A percentile compares a stretch with the other conserved stretches of the same genome.
phyloP scores from a whole-genome alignment of 352 stramenopile genomes.

The Phytophthora syringae region DNA sequence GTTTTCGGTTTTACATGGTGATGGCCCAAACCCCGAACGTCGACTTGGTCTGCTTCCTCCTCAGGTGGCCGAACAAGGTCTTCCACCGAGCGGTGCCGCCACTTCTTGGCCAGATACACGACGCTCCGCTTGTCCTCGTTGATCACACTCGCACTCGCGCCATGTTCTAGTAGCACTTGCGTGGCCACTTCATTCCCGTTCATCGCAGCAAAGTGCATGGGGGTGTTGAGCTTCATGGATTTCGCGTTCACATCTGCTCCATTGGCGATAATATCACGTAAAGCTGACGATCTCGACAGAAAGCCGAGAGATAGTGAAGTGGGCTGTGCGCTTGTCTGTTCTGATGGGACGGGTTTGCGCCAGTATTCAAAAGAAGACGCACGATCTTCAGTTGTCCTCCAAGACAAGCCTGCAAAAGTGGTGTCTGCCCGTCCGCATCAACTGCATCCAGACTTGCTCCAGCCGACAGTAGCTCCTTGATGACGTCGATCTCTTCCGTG shows the following conservation, averaged over 20 bases:
- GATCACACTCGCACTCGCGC: conserved; percentile 65
- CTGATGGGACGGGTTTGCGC: conserved; percentile 66
- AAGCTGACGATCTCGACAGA: conserved; percentile 59
- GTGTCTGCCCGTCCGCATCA: conserved; percentile 68
- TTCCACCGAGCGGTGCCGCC: conserved; percentile 63
- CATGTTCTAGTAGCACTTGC: conserved; percentile 58
- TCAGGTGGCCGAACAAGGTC: conserved; percentile 62
- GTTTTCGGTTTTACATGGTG: conserved; percentile 12
- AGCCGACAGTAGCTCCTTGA: conserved; percentile 49
- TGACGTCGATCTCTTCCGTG: conserved; percentile 54
- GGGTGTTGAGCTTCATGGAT: conserved; percentile 77
- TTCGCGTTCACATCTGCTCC: conserved; percentile 74
- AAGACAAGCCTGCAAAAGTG: conserved; percentile 65
- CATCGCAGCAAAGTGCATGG: conserved; percentile 81
- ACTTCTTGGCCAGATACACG: conserved; percentile 81
- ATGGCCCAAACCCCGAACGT: conserved; percentile 3
- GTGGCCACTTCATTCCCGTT: conserved; percentile 77
- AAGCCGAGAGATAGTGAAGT: conserved; percentile 71
- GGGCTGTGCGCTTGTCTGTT: conserved; percentile 73
- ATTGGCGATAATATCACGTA: conserved; percentile 53
- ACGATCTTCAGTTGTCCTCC: conserved; percentile 58
- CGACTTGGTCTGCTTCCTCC: conserved; percentile 21
- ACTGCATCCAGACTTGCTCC: conserved; percentile 66
- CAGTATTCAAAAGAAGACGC: conserved; percentile 47
- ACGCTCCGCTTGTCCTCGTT: conserved; percentile 83